Conservation (phyloP, 495 filamentous ascomycete genomes). For the Penicillium ochrochloron region DNA sequence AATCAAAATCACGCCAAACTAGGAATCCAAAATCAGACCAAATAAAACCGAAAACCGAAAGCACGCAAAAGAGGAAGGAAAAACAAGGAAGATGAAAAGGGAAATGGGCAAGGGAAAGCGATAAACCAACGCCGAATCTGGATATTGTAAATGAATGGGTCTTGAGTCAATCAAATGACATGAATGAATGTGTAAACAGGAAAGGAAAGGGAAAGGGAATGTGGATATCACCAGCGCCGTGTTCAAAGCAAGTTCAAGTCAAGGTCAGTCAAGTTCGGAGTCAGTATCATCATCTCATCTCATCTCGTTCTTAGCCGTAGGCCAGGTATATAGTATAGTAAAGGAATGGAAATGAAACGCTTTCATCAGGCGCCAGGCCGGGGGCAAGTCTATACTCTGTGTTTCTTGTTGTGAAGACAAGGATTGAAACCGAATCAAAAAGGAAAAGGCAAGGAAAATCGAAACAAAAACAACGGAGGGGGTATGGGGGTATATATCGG, state of each 20-base stretch:
- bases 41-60: background rate
- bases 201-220: background rate
- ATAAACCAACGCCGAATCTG: background rate
- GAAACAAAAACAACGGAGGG: background rate
- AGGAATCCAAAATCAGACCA: background rate
- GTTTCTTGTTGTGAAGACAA: background rate
- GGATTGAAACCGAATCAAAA: background rate
- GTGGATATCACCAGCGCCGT: background rate
- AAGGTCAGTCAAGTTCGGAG: background rate
- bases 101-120: background rate
- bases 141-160: no score
- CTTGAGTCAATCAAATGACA: background rate
- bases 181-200: background rate
- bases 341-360: constrained; percentile 5
- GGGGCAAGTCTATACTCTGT: constrained; percentile 2
- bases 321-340: background rate
- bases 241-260: background rate
- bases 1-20: constrained; percentile 6
- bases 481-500: constrained; percentile 7
- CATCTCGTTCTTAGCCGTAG: background rate
- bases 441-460: background rate
- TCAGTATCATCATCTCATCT: background rate
- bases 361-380: constrained; percentile 3
- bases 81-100: no score
- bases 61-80: background rate